Evolutionary conservation across 495 filamentous ascomycete genomes (phyloP).

Genomic region (Parathielavia hyrcaniae): DNA sequence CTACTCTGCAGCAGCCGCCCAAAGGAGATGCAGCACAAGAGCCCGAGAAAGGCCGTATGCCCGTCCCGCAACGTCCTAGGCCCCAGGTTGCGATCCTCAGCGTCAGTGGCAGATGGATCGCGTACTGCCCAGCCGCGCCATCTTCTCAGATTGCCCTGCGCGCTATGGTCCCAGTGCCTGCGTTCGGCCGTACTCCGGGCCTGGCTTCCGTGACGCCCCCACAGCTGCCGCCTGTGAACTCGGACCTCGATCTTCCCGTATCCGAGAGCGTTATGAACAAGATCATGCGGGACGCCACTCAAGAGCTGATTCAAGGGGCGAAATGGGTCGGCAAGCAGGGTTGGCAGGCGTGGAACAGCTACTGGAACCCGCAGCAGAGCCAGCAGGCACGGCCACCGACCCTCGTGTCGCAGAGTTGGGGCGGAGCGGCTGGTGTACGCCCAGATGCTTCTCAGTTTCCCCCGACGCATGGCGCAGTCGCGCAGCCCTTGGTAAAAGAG

Average conservation of each 20-base stretch:
- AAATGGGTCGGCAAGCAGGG: slow-evolving; percentile 83
- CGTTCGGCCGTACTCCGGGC: slow-evolving; percentile 54
- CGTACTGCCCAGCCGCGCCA: slow-evolving; percentile 68
- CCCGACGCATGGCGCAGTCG: slow-evolving; percentile 62
- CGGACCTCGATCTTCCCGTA: slow-evolving; percentile 69
- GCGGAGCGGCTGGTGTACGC: slow-evolving; percentile 28
- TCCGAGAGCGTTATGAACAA: slow-evolving; percentile 78
- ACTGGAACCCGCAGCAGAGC: slow-evolving; percentile 59
- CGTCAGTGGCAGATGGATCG: slow-evolving; percentile 75
- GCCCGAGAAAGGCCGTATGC: slow-evolving; percentile 34
- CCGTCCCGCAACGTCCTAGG: slow-evolving; percentile 35
- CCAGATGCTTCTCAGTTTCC: slow-evolving; percentile 55
- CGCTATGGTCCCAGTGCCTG: slow-evolving; percentile 46
- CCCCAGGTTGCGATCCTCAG: slow-evolving; percentile 62
- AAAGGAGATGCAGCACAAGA: slow-evolving; percentile 46
- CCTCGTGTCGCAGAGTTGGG: slow-evolving; percentile 30
- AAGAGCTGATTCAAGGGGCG: slow-evolving; percentile 83
- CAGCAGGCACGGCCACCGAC: slow-evolving; percentile 39
- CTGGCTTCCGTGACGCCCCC: slow-evolving; percentile 65
- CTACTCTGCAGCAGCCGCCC: slow-evolving; percentile 55
- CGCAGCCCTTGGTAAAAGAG: slow-evolving; percentile 51
- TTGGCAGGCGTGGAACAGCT: slow-evolving; percentile 78
- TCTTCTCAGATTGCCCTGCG: slow-evolving; percentile 64
- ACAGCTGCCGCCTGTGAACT: slow-evolving; percentile 65
- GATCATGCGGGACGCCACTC: slow-evolving; percentile 77